These are phyloP conservation scores for Sordariomycetes sp. DNA, from an alignment of 2,329 filamentous ascomycete species.

Conservation along the genomic window DNA sequence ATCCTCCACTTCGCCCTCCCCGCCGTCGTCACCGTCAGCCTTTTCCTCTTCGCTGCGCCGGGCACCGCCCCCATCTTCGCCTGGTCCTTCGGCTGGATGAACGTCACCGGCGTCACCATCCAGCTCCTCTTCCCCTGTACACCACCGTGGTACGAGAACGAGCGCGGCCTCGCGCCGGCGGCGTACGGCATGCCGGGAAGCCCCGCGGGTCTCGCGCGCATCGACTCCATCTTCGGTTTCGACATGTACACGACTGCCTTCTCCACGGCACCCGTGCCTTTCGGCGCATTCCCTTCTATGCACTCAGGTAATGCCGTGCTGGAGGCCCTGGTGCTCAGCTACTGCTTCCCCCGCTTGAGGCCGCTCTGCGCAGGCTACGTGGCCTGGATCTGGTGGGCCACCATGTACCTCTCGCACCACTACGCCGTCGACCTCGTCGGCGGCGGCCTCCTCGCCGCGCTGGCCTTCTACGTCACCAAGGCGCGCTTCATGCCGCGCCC, in stretches of 20 bases:
- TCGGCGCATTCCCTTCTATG: conserved; percentile 88
- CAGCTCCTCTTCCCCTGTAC: conserved; percentile 90
- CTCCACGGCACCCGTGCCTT: conserved; percentile 80
- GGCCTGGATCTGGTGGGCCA: conserved; percentile 95
- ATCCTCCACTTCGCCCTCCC: conserved; percentile 84
- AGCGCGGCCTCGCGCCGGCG: conserved; percentile 80
- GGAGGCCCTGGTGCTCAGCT: conserved; percentile 85
- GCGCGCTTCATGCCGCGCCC: conserved; percentile 71
- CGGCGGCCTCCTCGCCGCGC: conserved; percentile 67
- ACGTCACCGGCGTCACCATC: conserved; percentile 75
- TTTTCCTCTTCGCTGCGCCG: conserved; percentile 85
- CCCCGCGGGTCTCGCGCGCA: conserved; percentile 77
- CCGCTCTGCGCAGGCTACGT: conserved; percentile 75
- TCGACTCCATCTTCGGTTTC: conserved; percentile 82
- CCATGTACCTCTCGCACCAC: conserved; percentile 96
- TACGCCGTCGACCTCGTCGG: conserved; percentile 90
- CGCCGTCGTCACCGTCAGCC: conserved; percentile 62
- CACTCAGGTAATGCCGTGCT: conserved; percentile 84
- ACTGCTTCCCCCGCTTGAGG: conserved; percentile 77
- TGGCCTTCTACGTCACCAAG: conserved; percentile 74
- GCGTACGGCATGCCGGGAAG: conserved; percentile 87
- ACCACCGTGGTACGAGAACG: conserved; percentile 93
- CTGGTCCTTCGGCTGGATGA: conserved; percentile 85
- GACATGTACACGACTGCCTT: conserved; percentile 92
- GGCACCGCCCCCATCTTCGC: conserved; percentile 78